A percentile compares a stretch with the other conserved stretches of the same genome.
Conservation (phyloP, 2,329 filamentous ascomycete species). For the Blumeria hordei region DNA sequence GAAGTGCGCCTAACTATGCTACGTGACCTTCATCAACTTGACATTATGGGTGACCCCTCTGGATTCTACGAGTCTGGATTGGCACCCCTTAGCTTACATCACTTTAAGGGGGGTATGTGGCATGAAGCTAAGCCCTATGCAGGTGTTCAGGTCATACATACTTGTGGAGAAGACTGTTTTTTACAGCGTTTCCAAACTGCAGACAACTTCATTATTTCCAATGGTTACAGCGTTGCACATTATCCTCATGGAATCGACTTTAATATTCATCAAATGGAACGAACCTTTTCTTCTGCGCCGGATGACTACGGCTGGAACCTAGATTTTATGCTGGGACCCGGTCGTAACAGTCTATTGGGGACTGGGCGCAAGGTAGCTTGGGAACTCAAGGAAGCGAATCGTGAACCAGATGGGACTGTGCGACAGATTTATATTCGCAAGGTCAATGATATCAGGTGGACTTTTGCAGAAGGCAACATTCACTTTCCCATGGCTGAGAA, state of each 20-base stretch:
- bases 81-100: constrained; percentile 11
- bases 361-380: constrained; percentile 27
- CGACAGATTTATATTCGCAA: constrained; percentile 28
- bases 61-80: constrained; percentile 14
- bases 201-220: constrained; percentile 13
- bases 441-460: constrained; percentile 28
- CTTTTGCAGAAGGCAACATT: constrained; percentile 17
- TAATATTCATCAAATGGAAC: constrained; percentile 13
- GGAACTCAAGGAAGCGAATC: constrained; percentile 26
- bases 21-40: constrained; percentile 12
- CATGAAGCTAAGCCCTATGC: constrained; percentile 16
- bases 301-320: constrained; percentile 14
- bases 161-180: constrained; percentile 14
- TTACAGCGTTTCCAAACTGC: constrained; percentile 12
- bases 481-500: constrained; percentile 21
- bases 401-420: constrained; percentile 25
- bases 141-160: constrained; percentile 11
- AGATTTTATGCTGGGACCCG: constrained; percentile 26
- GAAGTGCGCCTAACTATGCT: constrained; percentile 13
- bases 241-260: constrained; percentile 13
- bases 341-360: constrained; percentile 22
- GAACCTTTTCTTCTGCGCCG: constrained; percentile 11
- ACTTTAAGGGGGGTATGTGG: constrained; percentile 26
- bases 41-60: constrained; percentile 12
- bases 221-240: constrained; percentile 13